Conservation (phyloP, 768 basidiomycete species). For the Mycena sanguinolenta region DNA sequence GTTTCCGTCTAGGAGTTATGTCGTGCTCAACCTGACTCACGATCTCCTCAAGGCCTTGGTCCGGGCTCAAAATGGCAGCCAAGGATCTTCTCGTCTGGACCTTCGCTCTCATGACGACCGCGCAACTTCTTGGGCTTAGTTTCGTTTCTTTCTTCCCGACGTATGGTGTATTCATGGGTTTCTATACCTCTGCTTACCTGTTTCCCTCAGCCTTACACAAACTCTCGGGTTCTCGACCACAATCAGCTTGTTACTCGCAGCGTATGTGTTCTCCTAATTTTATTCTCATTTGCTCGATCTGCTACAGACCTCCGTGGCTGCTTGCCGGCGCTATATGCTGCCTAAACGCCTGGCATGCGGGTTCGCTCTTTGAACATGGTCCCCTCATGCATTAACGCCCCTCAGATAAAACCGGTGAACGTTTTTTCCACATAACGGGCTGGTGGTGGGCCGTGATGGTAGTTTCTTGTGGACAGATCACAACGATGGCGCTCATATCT, state of each 20-base stretch:
- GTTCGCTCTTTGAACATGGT: constrained; percentile 43
- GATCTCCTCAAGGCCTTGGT: constrained; percentile 52
- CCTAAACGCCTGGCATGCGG: constrained; percentile 66
- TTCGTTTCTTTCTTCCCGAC: constrained; percentile 67
- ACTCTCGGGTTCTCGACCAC: constrained; percentile 76
- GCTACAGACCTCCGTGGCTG: constrained; percentile 73
- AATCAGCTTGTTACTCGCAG: constrained; percentile 67
- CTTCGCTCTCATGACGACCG: constrained; percentile 66
- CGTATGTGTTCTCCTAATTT: constrained; percentile 53
- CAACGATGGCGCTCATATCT: no score
- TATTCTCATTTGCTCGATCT: neutral
- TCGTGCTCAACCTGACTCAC: neutral
- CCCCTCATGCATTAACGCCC: neutral
- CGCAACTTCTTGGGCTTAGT: constrained; percentile 67
- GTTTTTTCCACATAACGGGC: constrained; percentile 70
- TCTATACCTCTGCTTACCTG: neutral
- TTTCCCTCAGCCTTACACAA: constrained; percentile 55
- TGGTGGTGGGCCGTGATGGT: constrained; percentile 75
- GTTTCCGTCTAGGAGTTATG: constrained; percentile 29
- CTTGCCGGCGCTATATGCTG: constrained; percentile 59
- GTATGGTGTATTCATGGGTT: neutral
- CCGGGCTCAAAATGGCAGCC: constrained; percentile 67
- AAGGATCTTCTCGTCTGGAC: constrained; percentile 67
- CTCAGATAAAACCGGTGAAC: constrained; percentile 69
- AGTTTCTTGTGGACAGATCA: no score